Conservation (phyloP, 306 rosid species). For the Trichosanthes cucumerina region DNA sequence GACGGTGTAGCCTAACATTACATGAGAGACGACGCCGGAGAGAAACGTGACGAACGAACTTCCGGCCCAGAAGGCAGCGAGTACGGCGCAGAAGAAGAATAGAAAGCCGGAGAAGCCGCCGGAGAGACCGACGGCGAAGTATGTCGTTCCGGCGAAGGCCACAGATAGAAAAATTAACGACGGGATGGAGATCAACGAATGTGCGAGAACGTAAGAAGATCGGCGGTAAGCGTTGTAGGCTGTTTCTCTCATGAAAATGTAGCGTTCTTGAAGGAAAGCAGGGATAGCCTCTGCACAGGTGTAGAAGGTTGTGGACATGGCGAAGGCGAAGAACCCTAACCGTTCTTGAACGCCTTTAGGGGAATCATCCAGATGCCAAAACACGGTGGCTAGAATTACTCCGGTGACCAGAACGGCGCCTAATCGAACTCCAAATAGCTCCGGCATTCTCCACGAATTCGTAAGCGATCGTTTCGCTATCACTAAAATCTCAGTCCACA, state of each 20-base stretch:
- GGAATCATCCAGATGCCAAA: slow-evolving; percentile 53
- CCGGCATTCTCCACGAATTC: slow-evolving; percentile 73
- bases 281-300: slow-evolving; percentile 93
- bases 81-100: slow-evolving; percentile 41
- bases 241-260: slow-evolving; percentile 96
- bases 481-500: slow-evolving; percentile 62
- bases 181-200: slow-evolving; percentile 57
- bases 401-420: slow-evolving; percentile 79
- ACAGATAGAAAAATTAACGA: slow-evolving; percentile 51
- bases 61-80: slow-evolving; percentile 75
- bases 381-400: slow-evolving; percentile 59
- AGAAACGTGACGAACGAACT: slow-evolving; percentile 81
- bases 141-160: slow-evolving; percentile 54
- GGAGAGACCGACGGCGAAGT: slow-evolving; percentile 71
- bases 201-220: slow-evolving; percentile 73
- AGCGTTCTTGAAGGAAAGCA: slow-evolving; percentile 76
- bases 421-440: slow-evolving; percentile 61
- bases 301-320: slow-evolving; percentile 90
- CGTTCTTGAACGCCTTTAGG: slow-evolving; percentile 73
- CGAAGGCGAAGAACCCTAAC: slow-evolving; percentile 79
- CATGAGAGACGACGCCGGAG: slow-evolving; percentile 69
- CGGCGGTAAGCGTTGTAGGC: slow-evolving; percentile 90
- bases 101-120: slow-evolving; percentile 49
- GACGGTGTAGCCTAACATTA: slow-evolving; percentile 76
- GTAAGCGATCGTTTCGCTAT: slow-evolving; percentile 48